phyloP scores from a whole-genome alignment of 345 rosid genomes.

The Populus deltoides region DNA sequence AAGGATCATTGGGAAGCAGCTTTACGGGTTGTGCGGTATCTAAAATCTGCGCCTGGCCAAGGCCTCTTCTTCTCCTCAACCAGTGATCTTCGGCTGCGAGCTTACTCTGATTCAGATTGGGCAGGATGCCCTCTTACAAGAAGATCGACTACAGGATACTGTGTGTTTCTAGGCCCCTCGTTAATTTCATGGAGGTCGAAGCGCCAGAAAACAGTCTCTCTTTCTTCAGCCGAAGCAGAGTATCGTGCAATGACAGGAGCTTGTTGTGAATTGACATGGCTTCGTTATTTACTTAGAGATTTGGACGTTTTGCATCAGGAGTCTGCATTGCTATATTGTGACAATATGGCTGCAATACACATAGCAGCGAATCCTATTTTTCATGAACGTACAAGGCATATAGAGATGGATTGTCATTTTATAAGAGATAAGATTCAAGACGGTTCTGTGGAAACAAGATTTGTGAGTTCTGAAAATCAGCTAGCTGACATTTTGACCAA shows the following conservation, averaged over 20 bases:
- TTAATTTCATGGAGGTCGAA: neutral
- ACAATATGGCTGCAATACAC: too few species aligned
- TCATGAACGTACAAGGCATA: conserved; percentile 6
- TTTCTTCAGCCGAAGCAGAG: too few species aligned
- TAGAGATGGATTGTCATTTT: conserved; percentile 4
- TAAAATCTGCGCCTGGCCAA: neutral
- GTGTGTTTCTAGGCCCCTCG: neutral
- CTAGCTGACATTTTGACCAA: neutral
- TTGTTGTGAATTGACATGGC: too few species aligned
- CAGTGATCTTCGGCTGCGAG: neutral
- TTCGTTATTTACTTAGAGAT: too few species aligned
- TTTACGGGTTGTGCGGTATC: neutral
- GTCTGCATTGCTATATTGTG: too few species aligned
- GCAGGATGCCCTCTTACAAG: neutral
- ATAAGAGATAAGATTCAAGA: neutral
- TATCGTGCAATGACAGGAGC: too few species aligned
- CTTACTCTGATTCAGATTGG: neutral
- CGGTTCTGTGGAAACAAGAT: neutral
- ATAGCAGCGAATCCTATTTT: neutral
- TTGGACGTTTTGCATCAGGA: too few species aligned
- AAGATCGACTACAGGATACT: neutral
- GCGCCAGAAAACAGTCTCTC: neutral
- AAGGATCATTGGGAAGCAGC: neutral
- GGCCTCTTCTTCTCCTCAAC: neutral
- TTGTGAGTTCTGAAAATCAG: neutral